These are phyloP conservation scores for Rutidosis leptorrhynchoides DNA, from an alignment of 129 eudicot genomes.

Conservation along the genomic window DNA sequence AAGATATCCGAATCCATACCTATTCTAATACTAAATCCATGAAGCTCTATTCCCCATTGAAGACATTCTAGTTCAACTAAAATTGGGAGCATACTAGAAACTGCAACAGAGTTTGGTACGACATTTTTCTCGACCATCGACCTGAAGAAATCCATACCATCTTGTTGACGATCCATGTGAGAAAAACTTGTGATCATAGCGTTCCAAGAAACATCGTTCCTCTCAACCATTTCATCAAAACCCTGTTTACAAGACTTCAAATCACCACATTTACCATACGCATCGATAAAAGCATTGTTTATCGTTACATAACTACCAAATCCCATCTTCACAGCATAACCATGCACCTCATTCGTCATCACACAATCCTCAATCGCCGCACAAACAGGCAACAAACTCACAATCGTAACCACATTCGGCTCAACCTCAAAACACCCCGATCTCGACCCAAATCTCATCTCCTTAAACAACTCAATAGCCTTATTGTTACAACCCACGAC, in stretches of 20 bases:
- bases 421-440: slow-evolving; percentile 10
- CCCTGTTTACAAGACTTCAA: slow-evolving; percentile 25
- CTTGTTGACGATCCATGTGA: slow-evolving; percentile 20
- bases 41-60: slow-evolving; percentile 49
- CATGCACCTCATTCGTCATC: slow-evolving; percentile 14
- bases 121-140: slow-evolving; percentile 37
- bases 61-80: slow-evolving; percentile 47
- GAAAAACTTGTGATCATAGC: slow-evolving; percentile 45
- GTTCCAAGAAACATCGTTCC: slow-evolving; percentile 55
- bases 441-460: slow-evolving; percentile 34
- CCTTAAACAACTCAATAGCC: slow-evolving; percentile 49
- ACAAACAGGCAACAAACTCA: slow-evolving; percentile 56
- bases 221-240: slow-evolving; percentile 43
- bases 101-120: slow-evolving; percentile 38
- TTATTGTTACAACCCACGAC: slow-evolving; percentile 44
- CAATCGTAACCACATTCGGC: slow-evolving; percentile 67
- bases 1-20: slow-evolving; percentile 53
- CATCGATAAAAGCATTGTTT: slow-evolving; percentile 40
- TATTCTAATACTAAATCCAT: slow-evolving; percentile 43
- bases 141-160: slow-evolving; percentile 40
- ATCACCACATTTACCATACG: slow-evolving; percentile 41
- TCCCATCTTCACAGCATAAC: slow-evolving; percentile 33
- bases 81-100: slow-evolving; percentile 60
- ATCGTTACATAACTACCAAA: slow-evolving; percentile 28
- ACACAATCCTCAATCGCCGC: slow-evolving; percentile 15